These are phyloP conservation scores for Gonapodya sp. DNA, from an alignment of 192 early-diverging fungal species.

Conservation along the genomic window DNA sequence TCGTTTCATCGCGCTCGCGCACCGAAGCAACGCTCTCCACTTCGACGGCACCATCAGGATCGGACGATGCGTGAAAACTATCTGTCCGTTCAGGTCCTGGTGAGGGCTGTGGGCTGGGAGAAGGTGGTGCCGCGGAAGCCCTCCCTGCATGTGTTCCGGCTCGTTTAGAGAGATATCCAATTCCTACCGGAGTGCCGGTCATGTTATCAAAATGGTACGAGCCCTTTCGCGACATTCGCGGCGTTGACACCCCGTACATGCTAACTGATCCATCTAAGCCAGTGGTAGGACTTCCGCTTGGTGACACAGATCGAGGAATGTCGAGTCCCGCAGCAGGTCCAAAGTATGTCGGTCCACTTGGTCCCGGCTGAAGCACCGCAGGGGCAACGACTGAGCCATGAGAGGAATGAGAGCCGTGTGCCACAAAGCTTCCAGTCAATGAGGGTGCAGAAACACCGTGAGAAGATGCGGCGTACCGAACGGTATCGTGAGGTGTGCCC, in stretches of 20 bases:
- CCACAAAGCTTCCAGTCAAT: not conserved
- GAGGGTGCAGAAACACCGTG: not conserved
- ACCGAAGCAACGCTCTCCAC: not conserved
- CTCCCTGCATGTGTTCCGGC: not conserved
- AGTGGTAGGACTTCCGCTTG: not conserved
- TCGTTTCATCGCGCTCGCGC: not conserved
- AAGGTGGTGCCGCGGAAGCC: not conserved
- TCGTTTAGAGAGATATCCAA: not conserved
- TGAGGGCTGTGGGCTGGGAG: not conserved
- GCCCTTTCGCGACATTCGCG: not conserved
- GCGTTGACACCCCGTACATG: not conserved
- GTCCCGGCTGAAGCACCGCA: not conserved
- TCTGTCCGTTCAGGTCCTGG: not conserved
- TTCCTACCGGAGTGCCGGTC: not conserved
- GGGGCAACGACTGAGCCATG: not conserved
- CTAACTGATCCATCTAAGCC: not conserved
- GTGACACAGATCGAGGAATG: not conserved
- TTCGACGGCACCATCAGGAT: not conserved
- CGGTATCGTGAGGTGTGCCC: constrained; percentile 55
- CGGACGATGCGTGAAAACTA: not conserved
- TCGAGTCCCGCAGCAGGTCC: not conserved
- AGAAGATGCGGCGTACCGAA: constrained; percentile 24
- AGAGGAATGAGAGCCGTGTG: not conserved
- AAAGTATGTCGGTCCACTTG: not conserved
- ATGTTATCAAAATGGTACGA: not conserved